Evolutionary conservation across 441 rosid genomes (phyloP), one percentile per base, ranked within the genome.

Genomic region (Syzygium malaccense): DNA sequence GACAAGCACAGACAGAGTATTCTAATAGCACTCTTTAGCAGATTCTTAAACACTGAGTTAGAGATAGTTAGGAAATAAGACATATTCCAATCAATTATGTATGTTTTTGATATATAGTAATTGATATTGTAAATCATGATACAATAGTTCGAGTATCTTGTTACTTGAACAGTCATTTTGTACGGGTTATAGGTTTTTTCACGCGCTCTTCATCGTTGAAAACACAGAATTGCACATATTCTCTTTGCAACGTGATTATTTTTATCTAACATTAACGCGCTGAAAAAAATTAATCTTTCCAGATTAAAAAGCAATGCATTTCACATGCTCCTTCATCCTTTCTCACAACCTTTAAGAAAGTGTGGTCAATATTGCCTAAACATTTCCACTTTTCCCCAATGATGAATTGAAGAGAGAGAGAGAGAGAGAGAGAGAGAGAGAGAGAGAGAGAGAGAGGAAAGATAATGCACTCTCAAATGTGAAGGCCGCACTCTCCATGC

Each of bases 1-100:
- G 14, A 1, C 1, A 0, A 5, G 48, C 1, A 12, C 20, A 8
- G 49, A 33, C 4, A 1, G 28, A 20, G 80, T 19, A 2, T 33
- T 68, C 48, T 19, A 71, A 33, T 71, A 57, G 14, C 62, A 57
- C 57, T 19, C 23, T 55, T 6, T 55, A 58, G 28, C 30, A 26
- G 3, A 71, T 37, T 37, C 17, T 37, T 37, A 37, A 37, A 71
- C 8, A 20, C 48, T 11, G 75, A 25, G 23, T 4, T 32, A 66
- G 19, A 17, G 23, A 30, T 66, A 62, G 37, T 14, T n/a, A 30
- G 23, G 41, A 32, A 64, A 64, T 64, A 28, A 18, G 48, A 3
- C 8, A 3, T 30, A 30, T 32, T 66, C 23, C 32, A 23, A 66
- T 66, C 18, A 6, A 66, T 32, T 17, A 15, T 32, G 15, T 37